Evolutionary conservation across 371 early-diverging fungal species (phyloP), one percentile per base, ranked within the genome.

Genomic region (Dinochytrium kinnereticum): DNA sequence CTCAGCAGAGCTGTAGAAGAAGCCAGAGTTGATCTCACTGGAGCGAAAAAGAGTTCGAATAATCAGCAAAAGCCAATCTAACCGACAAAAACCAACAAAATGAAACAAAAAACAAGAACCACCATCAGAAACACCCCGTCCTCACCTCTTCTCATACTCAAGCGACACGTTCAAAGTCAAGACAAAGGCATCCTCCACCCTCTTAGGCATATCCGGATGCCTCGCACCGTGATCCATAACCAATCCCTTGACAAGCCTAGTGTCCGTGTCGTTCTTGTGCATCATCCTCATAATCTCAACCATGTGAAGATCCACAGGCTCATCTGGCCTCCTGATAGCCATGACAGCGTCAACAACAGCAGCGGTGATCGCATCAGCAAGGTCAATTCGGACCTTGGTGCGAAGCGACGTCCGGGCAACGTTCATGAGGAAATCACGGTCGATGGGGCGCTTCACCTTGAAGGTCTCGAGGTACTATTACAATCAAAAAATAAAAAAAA

Each of bases 281-380:
- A 92, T 91, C 99, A 99, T 99, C 88, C 98, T 99, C 95, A 99
- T 98, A 72, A 99, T 94, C 85, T 99, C 99, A 2, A 99, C 96
- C 99, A 99, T 99, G 79, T 99, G 98, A 73, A 99, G 86, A 84
- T 99, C 99, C 74, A 98, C 96, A 21, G 96, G 96, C 57, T 82
- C 73, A 44, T 90, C 90, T 24, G 88, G 89, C 71, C 90, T 87
- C 59, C 88, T 86, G 72, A 98, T 94, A 39, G 94, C 90, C 82
- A 96, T 79, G 40, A 99, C 96, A 28, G 99, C 96, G 78, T 99
- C 97, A 7, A 99, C 96, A 49, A 99, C 93, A 33, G 97, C 98
- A 79, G 97, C 95, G 34, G 96, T 94, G 73, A 99, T 86, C 26
- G 89, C 87, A 75, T 95, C 95, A 53, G 99, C 97, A 79, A 98